These are phyloP conservation scores for Tolypocladium inflatum DNA, from an alignment of 2,329 filamentous ascomycete genomes.

Conservation along the genomic window DNA sequence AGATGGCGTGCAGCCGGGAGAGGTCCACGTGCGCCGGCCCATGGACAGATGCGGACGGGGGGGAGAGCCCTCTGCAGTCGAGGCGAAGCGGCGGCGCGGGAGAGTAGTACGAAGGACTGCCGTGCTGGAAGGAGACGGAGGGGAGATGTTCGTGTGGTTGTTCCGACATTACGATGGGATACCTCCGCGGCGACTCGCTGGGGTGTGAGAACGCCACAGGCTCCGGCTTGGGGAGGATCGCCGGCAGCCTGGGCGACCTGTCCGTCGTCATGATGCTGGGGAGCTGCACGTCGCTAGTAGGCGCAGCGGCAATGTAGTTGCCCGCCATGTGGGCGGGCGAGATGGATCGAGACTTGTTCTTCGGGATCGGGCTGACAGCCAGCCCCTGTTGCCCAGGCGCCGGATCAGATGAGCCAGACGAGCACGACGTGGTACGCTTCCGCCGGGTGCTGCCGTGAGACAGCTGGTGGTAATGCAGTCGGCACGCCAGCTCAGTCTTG, in stretches of 20 bases:
- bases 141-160: slow-evolving; percentile 36
- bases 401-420: slow-evolving; percentile 48
- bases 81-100: slow-evolving; percentile 43
- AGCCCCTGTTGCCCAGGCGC: slow-evolving; percentile 39
- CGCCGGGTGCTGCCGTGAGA: slow-evolving; percentile 74
- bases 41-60: slow-evolving; percentile 20
- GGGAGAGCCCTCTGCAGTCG: slow-evolving; percentile 43
- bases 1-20: slow-evolving; percentile 58
- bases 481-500: slow-evolving; percentile 82
- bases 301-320: slow-evolving; percentile 34
- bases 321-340: slow-evolving; percentile 37
- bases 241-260: slow-evolving; percentile 42
- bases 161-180: slow-evolving; percentile 30
- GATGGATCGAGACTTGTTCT: slow-evolving; percentile 36
- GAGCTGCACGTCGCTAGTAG: slow-evolving; percentile 38
- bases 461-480: slow-evolving; percentile 79
- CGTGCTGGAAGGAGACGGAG: slow-evolving; percentile 26
- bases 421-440: slow-evolving; percentile 64
- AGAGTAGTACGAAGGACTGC: slow-evolving; percentile 18
- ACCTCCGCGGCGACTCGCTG: slow-evolving; percentile 26
- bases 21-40: slow-evolving; percentile 45
- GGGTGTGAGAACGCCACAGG: slow-evolving; percentile 35
- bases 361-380: slow-evolving; percentile 40
- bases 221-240: slow-evolving; percentile 58
- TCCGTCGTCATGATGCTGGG: slow-evolving; percentile 39